Evolutionary conservation across 371 early-diverging fungal genomes (phyloP).

Genomic region (Syncephalastrum monosporum): DNA sequence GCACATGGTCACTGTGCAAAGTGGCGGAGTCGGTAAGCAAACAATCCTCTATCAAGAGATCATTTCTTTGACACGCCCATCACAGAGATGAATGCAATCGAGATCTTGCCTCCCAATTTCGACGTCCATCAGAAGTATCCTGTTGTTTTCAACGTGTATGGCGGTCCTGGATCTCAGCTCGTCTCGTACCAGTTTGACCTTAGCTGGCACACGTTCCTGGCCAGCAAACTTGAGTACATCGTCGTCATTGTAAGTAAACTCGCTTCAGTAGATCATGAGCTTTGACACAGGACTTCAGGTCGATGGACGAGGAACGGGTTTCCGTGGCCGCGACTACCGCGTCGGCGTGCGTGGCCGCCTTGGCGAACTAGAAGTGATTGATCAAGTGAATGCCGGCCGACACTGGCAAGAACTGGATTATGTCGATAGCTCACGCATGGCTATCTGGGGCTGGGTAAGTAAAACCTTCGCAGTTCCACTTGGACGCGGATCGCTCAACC

Average conservation of each 20-base stretch:
- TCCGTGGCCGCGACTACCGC: conserved; percentile 82
- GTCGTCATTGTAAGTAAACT: conserved; percentile 53
- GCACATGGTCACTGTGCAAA: conserved; percentile 54
- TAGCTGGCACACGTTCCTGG: conserved; percentile 77
- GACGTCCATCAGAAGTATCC: conserved; percentile 72
- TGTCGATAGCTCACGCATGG: conserved; percentile 79
- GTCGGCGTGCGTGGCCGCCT: conserved; percentile 75
- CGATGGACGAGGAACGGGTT: conserved; percentile 92
- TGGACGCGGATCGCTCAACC: background rate
- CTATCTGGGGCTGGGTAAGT: conserved; percentile 93
- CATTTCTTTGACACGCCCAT: conserved; percentile 9
- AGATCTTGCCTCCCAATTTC: conserved; percentile 84
- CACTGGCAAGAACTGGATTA: conserved; percentile 68
- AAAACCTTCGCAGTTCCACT: background rate
- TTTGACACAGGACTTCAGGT: conserved; percentile 31
- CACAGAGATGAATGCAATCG: conserved; percentile 82
- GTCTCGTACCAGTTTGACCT: conserved; percentile 70
- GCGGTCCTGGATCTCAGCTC: conserved; percentile 91
- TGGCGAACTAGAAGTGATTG: conserved; percentile 81
- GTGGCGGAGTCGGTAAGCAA: conserved; percentile 51
- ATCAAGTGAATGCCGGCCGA: conserved; percentile 84
- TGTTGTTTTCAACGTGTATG: conserved; percentile 89
- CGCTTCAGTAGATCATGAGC: background rate
- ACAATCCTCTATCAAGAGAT: background rate
- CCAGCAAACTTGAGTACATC: conserved; percentile 60